A percentile compares a stretch with the other conserved stretches of the same genome.
phyloP scores from a whole-genome alignment of 257 asterid species.

The Solanum clarkiae region DNA sequence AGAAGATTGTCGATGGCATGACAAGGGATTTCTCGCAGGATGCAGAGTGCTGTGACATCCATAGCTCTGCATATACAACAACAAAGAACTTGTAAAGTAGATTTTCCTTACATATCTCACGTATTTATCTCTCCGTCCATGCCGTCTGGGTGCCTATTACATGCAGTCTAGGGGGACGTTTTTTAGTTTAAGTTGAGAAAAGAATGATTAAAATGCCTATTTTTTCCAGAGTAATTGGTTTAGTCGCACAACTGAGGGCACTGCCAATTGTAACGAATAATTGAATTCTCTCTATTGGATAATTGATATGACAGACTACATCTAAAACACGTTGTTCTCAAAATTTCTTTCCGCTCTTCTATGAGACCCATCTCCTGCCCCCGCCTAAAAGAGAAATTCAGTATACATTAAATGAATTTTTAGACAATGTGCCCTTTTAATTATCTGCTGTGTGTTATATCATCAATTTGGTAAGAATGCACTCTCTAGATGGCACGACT shows the following conservation, averaged over 20 bases:
- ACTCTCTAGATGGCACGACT: neutral
- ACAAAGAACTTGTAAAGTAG: conserved; percentile 20
- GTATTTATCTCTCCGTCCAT: neutral
- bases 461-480: neutral
- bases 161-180: neutral
- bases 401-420: neutral
- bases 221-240: neutral
- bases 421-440: neutral
- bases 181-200: neutral
- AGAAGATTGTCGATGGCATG: conserved; percentile 48
- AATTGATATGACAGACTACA: neutral
- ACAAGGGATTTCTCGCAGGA: conserved; percentile 62
- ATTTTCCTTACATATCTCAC: neutral
- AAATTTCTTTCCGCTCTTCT: neutral
- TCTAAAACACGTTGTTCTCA: neutral
- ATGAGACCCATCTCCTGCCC: neutral
- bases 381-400: neutral
- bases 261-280: neutral
- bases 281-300: neutral
- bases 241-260: neutral
- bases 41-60: conserved; percentile 49
- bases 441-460: neutral
- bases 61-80: conserved; percentile 43
- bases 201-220: neutral
- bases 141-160: neutral